Evolutionary conservation across 2,329 filamentous ascomycete species (phyloP).

Genomic region (Coniochaeta sp.): DNA sequence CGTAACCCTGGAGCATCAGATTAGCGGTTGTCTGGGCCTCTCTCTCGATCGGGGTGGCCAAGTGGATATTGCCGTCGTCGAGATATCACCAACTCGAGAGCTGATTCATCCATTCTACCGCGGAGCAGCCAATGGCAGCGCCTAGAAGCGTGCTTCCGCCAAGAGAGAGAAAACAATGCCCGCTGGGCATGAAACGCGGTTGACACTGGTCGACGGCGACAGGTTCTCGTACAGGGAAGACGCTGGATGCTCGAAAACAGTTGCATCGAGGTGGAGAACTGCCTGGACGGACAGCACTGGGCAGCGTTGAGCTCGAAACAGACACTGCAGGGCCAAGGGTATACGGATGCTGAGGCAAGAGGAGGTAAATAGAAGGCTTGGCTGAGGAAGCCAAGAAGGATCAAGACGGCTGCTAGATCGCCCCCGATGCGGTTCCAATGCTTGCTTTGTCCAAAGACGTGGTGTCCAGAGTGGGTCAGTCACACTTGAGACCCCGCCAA

Average conservation of each 20-base stretch:
- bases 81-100: neutral
- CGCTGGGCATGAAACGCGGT: constrained; percentile 11
- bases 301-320: neutral
- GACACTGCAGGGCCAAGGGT: neutral
- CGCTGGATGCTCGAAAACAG: neutral
- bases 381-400: constrained; percentile 13
- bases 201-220: constrained; percentile 10
- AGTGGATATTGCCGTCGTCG: neutral
- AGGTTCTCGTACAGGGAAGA: neutral
- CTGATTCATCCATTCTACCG: neutral
- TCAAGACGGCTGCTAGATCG: constrained; percentile 19
- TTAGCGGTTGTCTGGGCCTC: neutral
- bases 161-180: constrained; percentile 9
- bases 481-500: constrained; percentile 29
- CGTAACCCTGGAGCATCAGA: neutral
- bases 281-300: no score
- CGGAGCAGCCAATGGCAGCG: neutral
- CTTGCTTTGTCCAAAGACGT: constrained; percentile 1
- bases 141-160: constrained; percentile 3
- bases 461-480: constrained; percentile 19
- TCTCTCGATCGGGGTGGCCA: neutral
- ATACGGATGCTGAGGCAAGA: constrained; percentile 4
- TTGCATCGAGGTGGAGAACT: neutral
- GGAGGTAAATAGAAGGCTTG: constrained; percentile 6
- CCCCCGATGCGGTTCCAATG: constrained; percentile 13